Evolutionary conservation across 75 land plant genomes (phyloP), one percentile per base, ranked within the genome.

Genomic region (Ceratopteris richardii): DNA sequence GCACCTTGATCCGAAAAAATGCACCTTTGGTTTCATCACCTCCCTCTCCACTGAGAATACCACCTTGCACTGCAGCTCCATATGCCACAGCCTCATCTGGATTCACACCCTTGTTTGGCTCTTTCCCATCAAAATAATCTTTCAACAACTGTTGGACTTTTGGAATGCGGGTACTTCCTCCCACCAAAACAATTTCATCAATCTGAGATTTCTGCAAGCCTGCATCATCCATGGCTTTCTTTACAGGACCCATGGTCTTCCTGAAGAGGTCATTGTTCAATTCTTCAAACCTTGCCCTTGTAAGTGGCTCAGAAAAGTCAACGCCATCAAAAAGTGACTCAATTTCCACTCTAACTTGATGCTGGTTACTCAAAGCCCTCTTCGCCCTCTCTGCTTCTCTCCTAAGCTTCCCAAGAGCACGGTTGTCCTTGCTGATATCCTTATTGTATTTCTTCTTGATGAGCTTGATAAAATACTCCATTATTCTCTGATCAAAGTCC

Each of bases 191-290:
- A 80, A 89, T 89, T 57, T 89, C 95, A 56, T 89, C 69, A 59
- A 89, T 89, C 26, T 86, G 81, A 48, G 33, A 56, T 77, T 89
- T 89, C 72, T 89, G 76, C 24, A 89, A 57, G 20, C 82, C 84
- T 23, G 95, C 95, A 66, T 89, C 95, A 22, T 89, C 95, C 95
- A 89, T 89, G 10, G 95, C 95, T 66, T 89, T 89, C 84, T 89
- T 89, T 55, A 89, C 95, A 19, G 95, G 95, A 29, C 95, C 95
- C 95, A 89, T 89, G n/a, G 95, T 89, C 75, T 89, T 89, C 70
- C 85, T 69, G 73, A 89, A 89, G 24, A 89, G 66, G 47, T 89
- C 95, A 59, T 77, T 82, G 77, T 89, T 89, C 68, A 89, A 60
- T 75, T 89, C 95, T 69, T 89, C 95, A 68, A 89, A 89, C 1